Percentiles rank a stretch among this genome's conserved stretches.
These are phyloP conservation scores for Colletotrichum incanum DNA, from an alignment of 2,329 filamentous ascomycete genomes.

Conservation along the genomic window DNA sequence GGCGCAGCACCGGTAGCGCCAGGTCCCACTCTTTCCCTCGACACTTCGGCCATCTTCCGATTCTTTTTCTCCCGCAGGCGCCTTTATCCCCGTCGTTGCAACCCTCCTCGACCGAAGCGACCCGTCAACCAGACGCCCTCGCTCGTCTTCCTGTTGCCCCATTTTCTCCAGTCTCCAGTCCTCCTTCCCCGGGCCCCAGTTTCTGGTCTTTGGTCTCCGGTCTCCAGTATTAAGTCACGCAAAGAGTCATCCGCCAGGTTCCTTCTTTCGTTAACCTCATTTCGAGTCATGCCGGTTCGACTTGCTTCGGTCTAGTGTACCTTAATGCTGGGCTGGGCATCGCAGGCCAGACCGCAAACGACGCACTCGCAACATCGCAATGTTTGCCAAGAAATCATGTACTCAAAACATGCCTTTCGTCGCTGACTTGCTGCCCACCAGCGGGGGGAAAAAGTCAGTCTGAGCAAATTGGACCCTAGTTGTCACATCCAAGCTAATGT, in stretches of 20 bases:
- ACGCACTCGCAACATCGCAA: slow-evolving; percentile 14
- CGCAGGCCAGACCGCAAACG: not conserved
- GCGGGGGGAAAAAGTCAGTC: slow-evolving; percentile 3
- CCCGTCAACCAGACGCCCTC: not conserved
- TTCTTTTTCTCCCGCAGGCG: slow-evolving; percentile 16
- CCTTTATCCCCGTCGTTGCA: not conserved
- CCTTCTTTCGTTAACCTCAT: not conserved
- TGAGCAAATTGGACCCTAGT: not conserved
- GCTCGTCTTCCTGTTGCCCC: not conserved
- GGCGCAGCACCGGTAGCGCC: slow-evolving; percentile 14
- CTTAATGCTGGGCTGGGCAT: slow-evolving; percentile 1
- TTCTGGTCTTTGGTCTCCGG: not conserved
- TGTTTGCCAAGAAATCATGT: slow-evolving; percentile 27
- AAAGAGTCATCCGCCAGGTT: not conserved
- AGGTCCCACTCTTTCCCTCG: slow-evolving; percentile 1
- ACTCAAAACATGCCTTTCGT: slow-evolving; percentile 16
- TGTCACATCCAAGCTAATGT: slow-evolving; percentile 14
- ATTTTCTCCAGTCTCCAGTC: not conserved
- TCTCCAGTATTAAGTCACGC: not conserved
- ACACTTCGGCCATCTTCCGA: slow-evolving; percentile 38
- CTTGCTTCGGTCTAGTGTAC: slow-evolving; percentile 9
- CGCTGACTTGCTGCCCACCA: not conserved
- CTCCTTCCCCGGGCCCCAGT: not conserved
- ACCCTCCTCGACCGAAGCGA: not conserved
- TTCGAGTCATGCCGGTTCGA: slow-evolving; percentile 21